Percentiles rank a stretch among this genome's conserved stretches.
These are phyloP conservation scores for Trichoderma orchidacearum DNA, from an alignment of 495 filamentous ascomycete species.

Conservation along the genomic window DNA sequence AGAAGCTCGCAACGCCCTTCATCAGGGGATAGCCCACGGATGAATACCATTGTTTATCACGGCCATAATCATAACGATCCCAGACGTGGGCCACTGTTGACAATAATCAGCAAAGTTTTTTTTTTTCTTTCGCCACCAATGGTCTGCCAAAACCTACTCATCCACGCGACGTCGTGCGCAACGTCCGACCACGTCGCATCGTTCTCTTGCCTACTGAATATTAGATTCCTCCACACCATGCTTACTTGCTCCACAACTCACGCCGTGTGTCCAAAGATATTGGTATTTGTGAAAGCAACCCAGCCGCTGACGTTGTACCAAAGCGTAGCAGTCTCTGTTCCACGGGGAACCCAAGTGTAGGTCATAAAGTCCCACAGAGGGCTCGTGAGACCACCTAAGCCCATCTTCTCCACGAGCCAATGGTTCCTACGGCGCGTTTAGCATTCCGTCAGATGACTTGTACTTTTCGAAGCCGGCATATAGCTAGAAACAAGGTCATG, in stretches of 20 bases:
- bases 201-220: not conserved
- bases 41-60: constrained; percentile 25
- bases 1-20: constrained; percentile 32
- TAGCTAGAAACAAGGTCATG: too few relatives aligned
- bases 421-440: too few relatives aligned
- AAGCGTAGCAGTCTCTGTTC: constrained; percentile 31
- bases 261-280: constrained; percentile 34
- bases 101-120: not conserved
- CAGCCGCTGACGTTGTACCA: constrained; percentile 34
- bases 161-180: not conserved
- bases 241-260: constrained; percentile 2
- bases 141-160: not conserved
- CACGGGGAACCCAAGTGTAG: constrained; percentile 38
- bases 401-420: constrained; percentile 4
- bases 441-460: too few relatives aligned
- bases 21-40: constrained; percentile 31
- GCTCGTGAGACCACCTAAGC: constrained; percentile 4
- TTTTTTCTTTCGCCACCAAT: too few relatives aligned
- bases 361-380: constrained; percentile 32
- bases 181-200: not conserved
- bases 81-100: constrained; percentile 27
- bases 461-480: too few relatives aligned
- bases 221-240: not conserved
- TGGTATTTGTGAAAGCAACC: constrained; percentile 14
- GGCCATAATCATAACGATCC: constrained; percentile 33